phyloP scores from a whole-genome alignment of 2,329 filamentous ascomycete species.

The Colletotrichum gigasporum region DNA sequence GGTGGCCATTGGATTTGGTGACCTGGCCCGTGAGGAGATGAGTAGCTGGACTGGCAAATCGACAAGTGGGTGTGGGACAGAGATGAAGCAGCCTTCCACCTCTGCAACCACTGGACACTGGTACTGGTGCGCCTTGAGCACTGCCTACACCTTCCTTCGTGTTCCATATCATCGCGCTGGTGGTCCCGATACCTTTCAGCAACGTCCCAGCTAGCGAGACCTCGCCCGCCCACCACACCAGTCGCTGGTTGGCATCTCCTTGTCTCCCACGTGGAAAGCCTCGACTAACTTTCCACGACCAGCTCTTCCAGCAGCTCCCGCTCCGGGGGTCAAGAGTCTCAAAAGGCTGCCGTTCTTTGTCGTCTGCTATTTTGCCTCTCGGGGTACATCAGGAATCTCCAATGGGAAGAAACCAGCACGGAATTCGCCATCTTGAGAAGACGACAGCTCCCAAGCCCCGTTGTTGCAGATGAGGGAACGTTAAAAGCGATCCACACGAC shows the following conservation, averaged over 20 bases:
- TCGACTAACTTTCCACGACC: conserved; percentile 5
- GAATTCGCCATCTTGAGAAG: not conserved
- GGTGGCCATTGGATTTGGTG: not conserved
- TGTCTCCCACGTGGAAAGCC: conserved; percentile 27
- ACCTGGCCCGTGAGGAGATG: not conserved
- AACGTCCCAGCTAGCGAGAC: not conserved
- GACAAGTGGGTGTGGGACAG: conserved; percentile 1
- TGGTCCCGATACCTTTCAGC: not conserved
- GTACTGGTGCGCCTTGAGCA: not conserved
- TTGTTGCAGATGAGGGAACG: conserved; percentile 12
- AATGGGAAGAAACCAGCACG: not conserved
- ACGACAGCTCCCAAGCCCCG: not conserved
- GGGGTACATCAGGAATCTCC: not conserved
- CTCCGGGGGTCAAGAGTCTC: not conserved
- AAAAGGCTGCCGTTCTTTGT: not conserved
- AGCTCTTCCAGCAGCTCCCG: conserved; percentile 4
- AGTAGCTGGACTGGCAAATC: not conserved
- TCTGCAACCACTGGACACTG: not conserved
- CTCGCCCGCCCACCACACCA: not conserved
- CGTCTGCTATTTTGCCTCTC: not conserved
- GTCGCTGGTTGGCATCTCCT: conserved; percentile 12
- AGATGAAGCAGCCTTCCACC: conserved; percentile 16
- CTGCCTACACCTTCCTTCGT: not conserved
- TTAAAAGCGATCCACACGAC: conserved; percentile 21
- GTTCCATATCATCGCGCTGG: not conserved